Percentiles rank a stretch among this genome's conserved stretches.
Conservation (phyloP, 306 rosid species). For the Rosa chinensis region DNA sequence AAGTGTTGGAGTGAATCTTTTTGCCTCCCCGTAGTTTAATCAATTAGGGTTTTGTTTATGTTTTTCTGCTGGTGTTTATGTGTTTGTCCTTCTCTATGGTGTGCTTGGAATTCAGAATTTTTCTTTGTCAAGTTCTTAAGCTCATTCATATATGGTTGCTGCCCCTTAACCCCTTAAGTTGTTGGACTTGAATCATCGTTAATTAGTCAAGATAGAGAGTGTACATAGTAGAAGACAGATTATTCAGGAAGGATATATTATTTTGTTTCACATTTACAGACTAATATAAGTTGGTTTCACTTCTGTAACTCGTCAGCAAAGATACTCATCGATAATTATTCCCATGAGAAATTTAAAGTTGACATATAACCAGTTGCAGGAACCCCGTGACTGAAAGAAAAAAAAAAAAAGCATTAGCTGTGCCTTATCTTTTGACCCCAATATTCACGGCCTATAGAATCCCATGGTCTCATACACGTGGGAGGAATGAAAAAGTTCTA, state of each 20-base stretch:
- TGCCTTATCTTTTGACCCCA: slow-evolving; percentile 36
- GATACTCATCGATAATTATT: neutral
- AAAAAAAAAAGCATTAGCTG: slow-evolving; percentile 5
- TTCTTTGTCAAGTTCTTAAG: neutral
- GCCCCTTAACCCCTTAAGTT: neutral
- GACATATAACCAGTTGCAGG: slow-evolving; percentile 31
- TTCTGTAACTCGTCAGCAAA: neutral
- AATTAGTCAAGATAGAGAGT: neutral
- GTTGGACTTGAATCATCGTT: neutral
- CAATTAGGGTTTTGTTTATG: neutral
- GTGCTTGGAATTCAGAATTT: neutral
- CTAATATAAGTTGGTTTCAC: neutral
- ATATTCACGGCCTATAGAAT: slow-evolving; percentile 42
- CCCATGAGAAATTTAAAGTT: neutral
- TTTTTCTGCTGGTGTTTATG: neutral
- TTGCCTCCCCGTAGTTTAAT: neutral
- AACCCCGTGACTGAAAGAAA: slow-evolving; percentile 54
- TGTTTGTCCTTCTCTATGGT: neutral
- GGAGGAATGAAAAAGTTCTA: slow-evolving; percentile 60
- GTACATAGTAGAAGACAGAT: too few relatives aligned
- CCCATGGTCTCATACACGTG: slow-evolving; percentile 52
- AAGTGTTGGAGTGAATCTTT: slow-evolving; percentile 45
- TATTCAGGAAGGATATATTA: neutral
- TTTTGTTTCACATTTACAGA: neutral
- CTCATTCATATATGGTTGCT: neutral